Evolutionary conservation across 768 basidiomycete species (phyloP), one percentile per base, ranked within the genome.

Genomic region (Ramaria sp.): DNA sequence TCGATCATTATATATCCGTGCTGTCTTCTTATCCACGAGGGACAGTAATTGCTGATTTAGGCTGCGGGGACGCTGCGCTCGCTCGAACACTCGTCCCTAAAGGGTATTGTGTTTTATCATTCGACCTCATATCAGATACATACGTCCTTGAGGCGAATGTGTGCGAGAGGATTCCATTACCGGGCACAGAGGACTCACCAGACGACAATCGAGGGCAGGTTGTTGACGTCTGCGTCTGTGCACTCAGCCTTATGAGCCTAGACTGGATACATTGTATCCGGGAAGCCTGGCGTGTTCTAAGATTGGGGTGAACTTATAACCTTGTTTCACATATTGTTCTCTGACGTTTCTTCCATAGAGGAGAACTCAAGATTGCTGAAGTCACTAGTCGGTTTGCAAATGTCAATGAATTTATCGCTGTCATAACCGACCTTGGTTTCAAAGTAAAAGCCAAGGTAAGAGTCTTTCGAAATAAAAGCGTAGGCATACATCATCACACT

Each of bases 241-340:
- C 94, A 22, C 76, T 99, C 61, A 97, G 94, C 65, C 75, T 99
- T 60, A 99, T 99, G 96, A 88, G 90, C 33, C 88, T 84, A 15
- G 97, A 99, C 66, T 99, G 96, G 96, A 79, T 89, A n/a, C 77
- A 76, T 46, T 91, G 91, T 63, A 78, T 98, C 27, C 77, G 86
- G 27, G 94, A 99, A 68, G 87, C 89, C 7, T 89, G 90, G 82
- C 76, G 96, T 62, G 80, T 98, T 41, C 73, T 98, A 39, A 87
- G 83, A 68, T 70, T 79, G n/a, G 80, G 79, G 95, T 95, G 63
- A 64, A 86, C 73, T 48, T 31, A n/a, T 17, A 17, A 9, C 27
- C 7, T 31, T 4, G 55, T 31, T 31, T 17, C 34, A 46, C 38
- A n/a, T 12, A 17, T 38, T 19, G 4, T 27, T 39, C 1, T 13